A percentile compares a stretch with the other conserved stretches of the same genome.
phyloP scores from a whole-genome alignment of 805 yeast genomes.

The Cyberlindnera sargentensis region DNA sequence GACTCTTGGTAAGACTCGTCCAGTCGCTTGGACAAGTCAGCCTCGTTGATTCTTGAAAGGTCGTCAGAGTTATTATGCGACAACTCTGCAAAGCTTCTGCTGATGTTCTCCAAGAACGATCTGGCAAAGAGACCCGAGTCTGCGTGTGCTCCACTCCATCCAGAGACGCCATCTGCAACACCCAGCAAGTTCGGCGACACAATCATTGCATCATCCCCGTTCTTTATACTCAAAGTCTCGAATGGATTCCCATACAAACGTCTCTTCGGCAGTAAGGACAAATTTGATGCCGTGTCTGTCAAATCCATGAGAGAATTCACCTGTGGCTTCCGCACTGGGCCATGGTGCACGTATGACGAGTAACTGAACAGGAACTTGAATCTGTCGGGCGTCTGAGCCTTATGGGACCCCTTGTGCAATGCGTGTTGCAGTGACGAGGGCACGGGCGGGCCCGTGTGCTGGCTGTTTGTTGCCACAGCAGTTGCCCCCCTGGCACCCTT shows the following conservation, averaged over 20 bases:
- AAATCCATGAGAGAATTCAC: slow-evolving; percentile 44
- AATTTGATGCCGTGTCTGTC: slow-evolving; percentile 37
- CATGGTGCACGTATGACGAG: slow-evolving; percentile 43
- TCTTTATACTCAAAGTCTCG: slow-evolving; percentile 44
- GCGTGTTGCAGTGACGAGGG: no score
- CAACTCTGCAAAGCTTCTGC: slow-evolving; percentile 28
- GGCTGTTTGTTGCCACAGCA: no score
- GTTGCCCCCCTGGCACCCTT: no score
- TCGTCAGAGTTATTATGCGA: slow-evolving; percentile 19
- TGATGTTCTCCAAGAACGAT: slow-evolving; percentile 43
- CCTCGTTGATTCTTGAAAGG: slow-evolving; percentile 33
- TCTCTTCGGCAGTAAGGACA: slow-evolving; percentile 41
- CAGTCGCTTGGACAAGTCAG: slow-evolving; percentile 36
- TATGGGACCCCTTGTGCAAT: no score
- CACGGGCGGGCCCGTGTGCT: no score
- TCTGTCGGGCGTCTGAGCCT: slow-evolving; percentile 24
- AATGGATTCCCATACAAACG: slow-evolving; percentile 45
- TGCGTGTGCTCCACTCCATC: slow-evolving; percentile 44
- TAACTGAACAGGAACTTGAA: slow-evolving; percentile 37
- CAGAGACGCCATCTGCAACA: slow-evolving; percentile 52
- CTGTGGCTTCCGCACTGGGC: slow-evolving; percentile 29
- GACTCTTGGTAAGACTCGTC: slow-evolving; percentile 44
- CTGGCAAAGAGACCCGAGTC: slow-evolving; percentile 48
- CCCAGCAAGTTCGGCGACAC: slow-evolving; percentile 46
- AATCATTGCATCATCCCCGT: slow-evolving; percentile 54